A percentile compares a stretch with the other conserved stretches of the same genome.
Evolutionary conservation across 2,329 filamentous ascomycete genomes (phyloP).

Genomic region (Raffaelea deltoideospora): DNA sequence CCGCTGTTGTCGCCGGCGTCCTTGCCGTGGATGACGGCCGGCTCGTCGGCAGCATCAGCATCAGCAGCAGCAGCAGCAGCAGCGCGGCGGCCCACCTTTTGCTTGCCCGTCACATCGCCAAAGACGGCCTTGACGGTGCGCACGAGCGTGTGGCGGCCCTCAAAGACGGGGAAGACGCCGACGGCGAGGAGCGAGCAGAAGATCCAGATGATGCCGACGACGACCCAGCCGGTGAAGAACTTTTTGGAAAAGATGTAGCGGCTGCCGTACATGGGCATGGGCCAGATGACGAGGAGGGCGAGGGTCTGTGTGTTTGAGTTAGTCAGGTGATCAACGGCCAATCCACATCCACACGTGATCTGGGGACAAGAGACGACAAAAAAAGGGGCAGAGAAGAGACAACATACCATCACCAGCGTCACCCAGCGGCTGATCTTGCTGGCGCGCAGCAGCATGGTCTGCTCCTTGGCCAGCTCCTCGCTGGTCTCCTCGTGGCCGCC

Average conservation of each 20-base stretch:
- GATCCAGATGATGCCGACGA: constrained; percentile 65
- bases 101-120: no score
- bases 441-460: constrained; percentile 16
- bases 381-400: background rate
- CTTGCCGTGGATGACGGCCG: no score
- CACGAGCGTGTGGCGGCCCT: constrained; percentile 54
- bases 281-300: constrained; percentile 67
- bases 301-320: constrained; percentile 29
- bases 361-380: no score
- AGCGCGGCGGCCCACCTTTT: no score
- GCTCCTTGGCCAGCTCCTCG: constrained; percentile 25
- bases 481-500: constrained; percentile 23
- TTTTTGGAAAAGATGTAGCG: constrained; percentile 68
- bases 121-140: constrained; percentile 35
- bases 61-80: no score
- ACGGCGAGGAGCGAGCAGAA: constrained; percentile 59
- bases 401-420: constrained; percentile 18
- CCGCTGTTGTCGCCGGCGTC: no score
- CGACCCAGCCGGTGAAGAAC: constrained; percentile 74
- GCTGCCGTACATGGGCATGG: constrained; percentile 78
- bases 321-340: constrained; percentile 10
- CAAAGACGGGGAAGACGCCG: constrained; percentile 67
- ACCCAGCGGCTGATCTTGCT: constrained; percentile 18
- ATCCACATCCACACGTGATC: no score
- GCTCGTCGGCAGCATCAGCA: no score